phyloP scores from a whole-genome alignment of 768 basidiomycete genomes.

The Russula compacta region DNA sequence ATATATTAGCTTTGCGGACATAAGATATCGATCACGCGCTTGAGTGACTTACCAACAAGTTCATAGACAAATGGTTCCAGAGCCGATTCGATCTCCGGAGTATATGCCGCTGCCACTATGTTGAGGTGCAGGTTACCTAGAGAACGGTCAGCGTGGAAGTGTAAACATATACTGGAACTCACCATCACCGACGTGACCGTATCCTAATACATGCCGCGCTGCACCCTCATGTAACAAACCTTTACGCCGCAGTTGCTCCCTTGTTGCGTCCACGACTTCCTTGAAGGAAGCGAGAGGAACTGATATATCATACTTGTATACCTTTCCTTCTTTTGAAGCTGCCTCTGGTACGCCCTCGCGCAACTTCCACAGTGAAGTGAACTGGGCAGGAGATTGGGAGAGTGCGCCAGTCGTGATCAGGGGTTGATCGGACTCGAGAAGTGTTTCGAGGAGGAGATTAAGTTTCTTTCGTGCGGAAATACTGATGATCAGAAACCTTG shows the following conservation, averaged over 20 bases:
- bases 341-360: constrained; percentile 92
- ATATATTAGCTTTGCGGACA: constrained; percentile 3
- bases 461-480: constrained; percentile 59
- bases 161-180: constrained; percentile 25
- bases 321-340: constrained; percentile 85
- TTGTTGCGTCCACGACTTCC: constrained; percentile 71
- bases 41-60: constrained; percentile 56
- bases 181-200: constrained; percentile 97
- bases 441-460: constrained; percentile 60
- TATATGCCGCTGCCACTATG: constrained; percentile 73
- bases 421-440: constrained; percentile 63
- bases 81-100: constrained; percentile 73
- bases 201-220: constrained; percentile 83
- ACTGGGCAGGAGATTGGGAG: constrained; percentile 85
- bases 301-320: constrained; percentile 95
- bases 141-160: background rate
- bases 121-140: constrained; percentile 92
- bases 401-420: constrained; percentile 86
- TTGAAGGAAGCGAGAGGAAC: constrained; percentile 84
- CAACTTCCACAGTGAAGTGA: constrained; percentile 81
- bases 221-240: constrained; percentile 62
- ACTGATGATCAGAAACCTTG: background rate
- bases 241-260: constrained; percentile 58
- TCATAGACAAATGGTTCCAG: constrained; percentile 96
- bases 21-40: background rate